phyloP scores from a whole-genome alignment of 768 basidiomycete species.

The Tylopilus rubrobrunneus region DNA sequence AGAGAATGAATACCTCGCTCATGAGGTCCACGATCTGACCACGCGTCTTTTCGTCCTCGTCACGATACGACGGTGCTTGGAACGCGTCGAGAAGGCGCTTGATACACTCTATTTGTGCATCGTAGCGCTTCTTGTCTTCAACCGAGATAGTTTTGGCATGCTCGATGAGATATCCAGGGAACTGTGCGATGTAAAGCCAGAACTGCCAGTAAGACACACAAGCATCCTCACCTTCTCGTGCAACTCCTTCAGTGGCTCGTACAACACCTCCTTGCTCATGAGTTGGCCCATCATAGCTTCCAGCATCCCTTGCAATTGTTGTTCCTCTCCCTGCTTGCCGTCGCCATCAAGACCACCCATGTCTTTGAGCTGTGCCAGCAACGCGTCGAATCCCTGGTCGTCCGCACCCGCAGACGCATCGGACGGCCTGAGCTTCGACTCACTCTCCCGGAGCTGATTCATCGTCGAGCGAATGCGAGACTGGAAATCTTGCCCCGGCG shows the following conservation, averaged over 20 bases:
- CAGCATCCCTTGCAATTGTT: conserved; percentile 63
- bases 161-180: conserved; percentile 68
- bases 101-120: conserved; percentile 56
- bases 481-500: conserved; percentile 53
- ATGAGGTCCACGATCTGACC: conserved; percentile 63
- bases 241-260: conserved; percentile 83
- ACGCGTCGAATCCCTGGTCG: conserved; percentile 43
- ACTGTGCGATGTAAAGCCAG: conserved; percentile 33
- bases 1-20: conserved; percentile 51
- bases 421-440: conserved; percentile 36
- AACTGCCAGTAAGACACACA: background rate
- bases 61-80: conserved; percentile 55
- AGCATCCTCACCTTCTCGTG: conserved; percentile 21
- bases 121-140: conserved; percentile 62
- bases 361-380: conserved; percentile 44
- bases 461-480: conserved; percentile 66
- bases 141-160: conserved; percentile 49
- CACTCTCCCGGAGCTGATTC: conserved; percentile 69
- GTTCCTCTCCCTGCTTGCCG: conserved; percentile 38
- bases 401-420: conserved; percentile 2
- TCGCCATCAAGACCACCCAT: conserved; percentile 34
- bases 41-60: conserved; percentile 45
- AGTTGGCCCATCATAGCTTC: conserved; percentile 54
- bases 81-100: conserved; percentile 60
- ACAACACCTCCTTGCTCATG: conserved; percentile 45